A percentile compares a stretch with the other conserved stretches of the same genome.
Conservation (phyloP, 306 rosid genomes). For the Gastrolobium villosum region DNA sequence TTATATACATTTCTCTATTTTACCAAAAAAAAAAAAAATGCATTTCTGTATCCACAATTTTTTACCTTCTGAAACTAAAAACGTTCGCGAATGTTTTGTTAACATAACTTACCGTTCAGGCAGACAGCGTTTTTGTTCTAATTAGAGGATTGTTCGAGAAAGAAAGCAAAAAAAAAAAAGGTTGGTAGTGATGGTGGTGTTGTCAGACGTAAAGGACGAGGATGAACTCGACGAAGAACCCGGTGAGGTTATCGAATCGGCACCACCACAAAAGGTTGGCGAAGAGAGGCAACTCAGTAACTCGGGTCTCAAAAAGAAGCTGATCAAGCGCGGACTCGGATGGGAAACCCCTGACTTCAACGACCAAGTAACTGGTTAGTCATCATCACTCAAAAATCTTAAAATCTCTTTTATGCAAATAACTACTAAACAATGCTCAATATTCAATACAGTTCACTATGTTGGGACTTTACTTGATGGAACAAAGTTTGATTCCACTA, state of each 20-base stretch:
- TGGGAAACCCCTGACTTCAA: constrained; percentile 71
- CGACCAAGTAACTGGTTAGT: constrained; percentile 67
- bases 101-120: no score
- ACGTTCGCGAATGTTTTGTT: no score
- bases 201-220: constrained; percentile 51
- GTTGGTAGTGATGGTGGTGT: constrained; percentile 47
- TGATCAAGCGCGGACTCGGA: constrained; percentile 65
- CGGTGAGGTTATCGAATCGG: constrained; percentile 80
- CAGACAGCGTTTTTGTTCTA: no score
- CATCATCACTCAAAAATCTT: background rate
- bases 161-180: background rate
- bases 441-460: constrained; percentile 62
- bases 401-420: background rate
- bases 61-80: no score
- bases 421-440: background rate
- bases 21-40: no score
- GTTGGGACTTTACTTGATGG: constrained; percentile 65
- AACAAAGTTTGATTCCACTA: constrained; percentile 60
- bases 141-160: background rate
- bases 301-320: constrained; percentile 63
- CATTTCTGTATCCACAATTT: no score
- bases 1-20: no score
- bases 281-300: constrained; percentile 65
- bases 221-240: constrained; percentile 77
- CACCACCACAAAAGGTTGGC: constrained; percentile 74